Percentiles rank a stretch among this genome's conserved stretches.
Evolutionary conservation across 2,329 filamentous ascomycete species (phyloP).

Genomic region (Cladophialophora chaetospira): DNA sequence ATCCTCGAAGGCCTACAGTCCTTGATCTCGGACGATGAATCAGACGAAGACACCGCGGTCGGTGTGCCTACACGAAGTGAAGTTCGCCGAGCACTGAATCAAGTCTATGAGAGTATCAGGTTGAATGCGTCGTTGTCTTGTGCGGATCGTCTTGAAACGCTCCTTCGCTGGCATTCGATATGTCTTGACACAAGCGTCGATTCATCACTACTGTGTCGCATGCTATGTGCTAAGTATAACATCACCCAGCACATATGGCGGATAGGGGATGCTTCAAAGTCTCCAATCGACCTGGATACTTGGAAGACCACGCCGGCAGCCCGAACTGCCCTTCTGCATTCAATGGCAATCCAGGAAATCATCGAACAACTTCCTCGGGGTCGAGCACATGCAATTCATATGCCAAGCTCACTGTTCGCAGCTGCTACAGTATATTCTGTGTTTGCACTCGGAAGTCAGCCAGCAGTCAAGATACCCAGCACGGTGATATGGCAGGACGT

Average conservation of each 20-base stretch:
- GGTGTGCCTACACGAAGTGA: conserved; percentile 45
- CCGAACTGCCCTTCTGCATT: conserved; percentile 46
- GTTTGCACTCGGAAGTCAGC: conserved; percentile 43
- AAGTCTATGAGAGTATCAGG: conserved; percentile 44
- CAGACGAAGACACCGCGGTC: conserved; percentile 41
- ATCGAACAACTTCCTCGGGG: conserved; percentile 49
- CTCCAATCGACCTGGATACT: conserved; percentile 41
- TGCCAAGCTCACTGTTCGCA: conserved; percentile 49
- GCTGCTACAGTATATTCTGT: conserved; percentile 47
- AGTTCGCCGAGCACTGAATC: conserved; percentile 43
- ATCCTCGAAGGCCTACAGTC: conserved; percentile 50
- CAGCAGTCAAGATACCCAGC: conserved; percentile 43
- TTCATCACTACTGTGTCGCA: conserved; percentile 44
- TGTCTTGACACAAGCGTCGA: conserved; percentile 48
- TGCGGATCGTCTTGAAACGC: conserved; percentile 43
- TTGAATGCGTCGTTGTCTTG: conserved; percentile 41
- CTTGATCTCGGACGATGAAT: conserved; percentile 44
- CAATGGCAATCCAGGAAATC: conserved; percentile 50
- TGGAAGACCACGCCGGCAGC: conserved; percentile 46
- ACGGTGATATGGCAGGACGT: conserved; percentile 47
- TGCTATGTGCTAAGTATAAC: conserved; percentile 43
- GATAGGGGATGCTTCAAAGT: conserved; percentile 27
- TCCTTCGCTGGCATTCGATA: conserved; percentile 50
- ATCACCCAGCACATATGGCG: conserved; percentile 45
- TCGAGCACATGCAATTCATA: conserved; percentile 49